Evolutionary conservation across 2,329 filamentous ascomycete genomes (phyloP).

Genomic region (Fusarium burgessii): DNA sequence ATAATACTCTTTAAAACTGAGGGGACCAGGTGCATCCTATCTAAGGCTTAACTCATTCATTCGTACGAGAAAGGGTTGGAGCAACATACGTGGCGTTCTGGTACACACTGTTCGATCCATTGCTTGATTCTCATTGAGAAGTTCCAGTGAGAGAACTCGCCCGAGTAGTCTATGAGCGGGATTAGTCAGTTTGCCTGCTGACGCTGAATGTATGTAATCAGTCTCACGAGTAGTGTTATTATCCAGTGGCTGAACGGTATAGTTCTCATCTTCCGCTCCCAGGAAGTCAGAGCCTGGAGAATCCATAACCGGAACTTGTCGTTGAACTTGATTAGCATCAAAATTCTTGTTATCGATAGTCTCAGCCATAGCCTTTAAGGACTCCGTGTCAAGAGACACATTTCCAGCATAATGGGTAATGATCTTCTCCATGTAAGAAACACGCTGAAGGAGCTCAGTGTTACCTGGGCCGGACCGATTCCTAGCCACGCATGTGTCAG

Average conservation of each 20-base stretch:
- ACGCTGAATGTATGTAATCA: neutral
- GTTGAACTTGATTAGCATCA: constrained; percentile 27
- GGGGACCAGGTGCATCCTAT: constrained; percentile 46
- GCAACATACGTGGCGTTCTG: constrained; percentile 47
- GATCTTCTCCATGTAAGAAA: constrained; percentile 59
- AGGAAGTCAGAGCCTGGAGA: constrained; percentile 45
- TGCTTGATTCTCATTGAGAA: constrained; percentile 64
- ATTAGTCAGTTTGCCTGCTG: constrained; percentile 20
- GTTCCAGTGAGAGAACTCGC: constrained; percentile 66
- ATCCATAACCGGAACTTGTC: constrained; percentile 37
- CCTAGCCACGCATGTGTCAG: constrained; percentile 33
- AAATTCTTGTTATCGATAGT: constrained; percentile 54
- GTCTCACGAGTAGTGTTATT: constrained; percentile 57
- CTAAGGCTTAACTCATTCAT: neutral
- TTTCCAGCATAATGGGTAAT: constrained; percentile 61
- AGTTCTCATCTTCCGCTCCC: constrained; percentile 53
- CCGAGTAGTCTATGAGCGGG: constrained; percentile 58
- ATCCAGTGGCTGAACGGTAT: constrained; percentile 56
- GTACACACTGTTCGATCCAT: constrained; percentile 59
- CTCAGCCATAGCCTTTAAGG: constrained; percentile 56
- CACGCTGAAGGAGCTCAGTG: constrained; percentile 44
- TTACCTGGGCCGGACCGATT: constrained; percentile 42
- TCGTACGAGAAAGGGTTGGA: neutral
- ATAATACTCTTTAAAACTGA: constrained; percentile 57
- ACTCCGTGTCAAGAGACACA: constrained; percentile 46